A percentile compares a stretch with the other conserved stretches of the same genome.
Conservation (phyloP, 2,329 filamentous ascomycete species). For the Penicillium hordei region DNA sequence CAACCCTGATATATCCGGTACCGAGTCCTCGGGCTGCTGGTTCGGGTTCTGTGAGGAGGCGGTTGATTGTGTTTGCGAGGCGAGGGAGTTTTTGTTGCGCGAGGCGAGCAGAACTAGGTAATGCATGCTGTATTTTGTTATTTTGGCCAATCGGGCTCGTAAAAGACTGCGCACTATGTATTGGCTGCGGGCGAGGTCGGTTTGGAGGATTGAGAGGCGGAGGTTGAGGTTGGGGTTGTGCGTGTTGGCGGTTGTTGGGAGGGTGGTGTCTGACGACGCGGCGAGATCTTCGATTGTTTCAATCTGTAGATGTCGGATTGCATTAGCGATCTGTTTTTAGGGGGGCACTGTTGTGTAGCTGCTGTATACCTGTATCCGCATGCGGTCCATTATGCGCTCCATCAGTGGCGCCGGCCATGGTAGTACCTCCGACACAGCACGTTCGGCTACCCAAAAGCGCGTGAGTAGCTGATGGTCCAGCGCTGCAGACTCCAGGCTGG, state of each 20-base stretch:
- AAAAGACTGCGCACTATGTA: conserved; percentile 83
- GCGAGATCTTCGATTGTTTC: conserved; percentile 65
- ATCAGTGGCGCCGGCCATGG: conserved; percentile 75
- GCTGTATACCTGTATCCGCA: conserved; percentile 58
- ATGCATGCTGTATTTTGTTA: conserved; percentile 53
- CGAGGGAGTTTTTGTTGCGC: conserved; percentile 17
- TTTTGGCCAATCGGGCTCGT: conserved; percentile 80
- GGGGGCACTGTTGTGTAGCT: background rate
- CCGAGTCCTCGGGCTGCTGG: conserved; percentile 32
- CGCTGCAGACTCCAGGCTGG: conserved; percentile 37
- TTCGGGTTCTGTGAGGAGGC: conserved; percentile 17
- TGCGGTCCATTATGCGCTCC: conserved; percentile 73
- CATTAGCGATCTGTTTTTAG: background rate
- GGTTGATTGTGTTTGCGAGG: conserved; percentile 17
- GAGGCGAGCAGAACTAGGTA: conserved; percentile 36
- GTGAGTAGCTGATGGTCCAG: conserved; percentile 85
- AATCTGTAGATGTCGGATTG: conserved; percentile 45
- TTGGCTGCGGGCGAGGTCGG: conserved; percentile 91
- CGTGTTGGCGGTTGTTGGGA: conserved; percentile 59
- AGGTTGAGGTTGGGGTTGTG: conserved; percentile 93
- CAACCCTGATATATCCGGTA: conserved; percentile 34
- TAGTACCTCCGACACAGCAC: conserved; percentile 84
- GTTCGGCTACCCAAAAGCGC: conserved; percentile 88
- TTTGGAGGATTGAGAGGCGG: conserved; percentile 89
- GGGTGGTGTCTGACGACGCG: conserved; percentile 44